These are phyloP conservation scores for Dothistroma septosporum DNA, from an alignment of 2,329 filamentous ascomycete species.

Conservation along the genomic window DNA sequence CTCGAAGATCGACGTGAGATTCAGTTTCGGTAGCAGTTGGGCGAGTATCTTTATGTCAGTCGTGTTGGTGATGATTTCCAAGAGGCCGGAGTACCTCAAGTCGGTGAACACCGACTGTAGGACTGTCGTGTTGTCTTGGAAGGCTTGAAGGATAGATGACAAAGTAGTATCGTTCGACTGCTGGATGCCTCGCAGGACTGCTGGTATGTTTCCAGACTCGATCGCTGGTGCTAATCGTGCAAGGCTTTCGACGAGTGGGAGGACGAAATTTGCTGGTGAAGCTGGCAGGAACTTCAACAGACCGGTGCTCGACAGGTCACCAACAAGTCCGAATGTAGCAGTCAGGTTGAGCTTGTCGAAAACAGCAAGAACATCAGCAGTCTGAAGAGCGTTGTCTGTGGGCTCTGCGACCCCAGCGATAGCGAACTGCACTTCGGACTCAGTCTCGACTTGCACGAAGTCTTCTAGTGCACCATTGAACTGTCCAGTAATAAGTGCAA, in stretches of 20 bases:
- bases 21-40: slow-evolving; percentile 12
- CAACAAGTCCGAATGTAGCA: slow-evolving; percentile 8
- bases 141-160: not conserved
- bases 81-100: slow-evolving; percentile 8
- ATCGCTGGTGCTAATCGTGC: slow-evolving; percentile 11
- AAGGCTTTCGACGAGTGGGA: slow-evolving; percentile 8
- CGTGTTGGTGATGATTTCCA: slow-evolving; percentile 12
- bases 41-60: slow-evolving; percentile 9
- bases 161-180: slow-evolving; percentile 11
- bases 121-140: not conserved
- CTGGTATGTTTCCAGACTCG: slow-evolving; percentile 8
- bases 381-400: slow-evolving; percentile 8
- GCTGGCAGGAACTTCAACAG: slow-evolving; percentile 8
- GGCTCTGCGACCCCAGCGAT: not conserved
- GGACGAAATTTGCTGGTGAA: slow-evolving; percentile 6
- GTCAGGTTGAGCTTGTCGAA: slow-evolving; percentile 17
- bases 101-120: slow-evolving; percentile 11
- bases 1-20: slow-evolving; percentile 13
- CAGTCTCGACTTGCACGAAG: slow-evolving; percentile 9
- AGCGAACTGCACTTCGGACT: not conserved
- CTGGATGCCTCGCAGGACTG: slow-evolving; percentile 6
- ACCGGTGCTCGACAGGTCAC: slow-evolving; percentile 5
- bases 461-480: slow-evolving; percentile 17
- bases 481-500: slow-evolving; percentile 15
- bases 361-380: slow-evolving; percentile 5